Percentiles rank a stretch among this genome's conserved stretches.
Evolutionary conservation across 495 filamentous ascomycete species (phyloP).

Genomic region (Daldinia loculata): DNA sequence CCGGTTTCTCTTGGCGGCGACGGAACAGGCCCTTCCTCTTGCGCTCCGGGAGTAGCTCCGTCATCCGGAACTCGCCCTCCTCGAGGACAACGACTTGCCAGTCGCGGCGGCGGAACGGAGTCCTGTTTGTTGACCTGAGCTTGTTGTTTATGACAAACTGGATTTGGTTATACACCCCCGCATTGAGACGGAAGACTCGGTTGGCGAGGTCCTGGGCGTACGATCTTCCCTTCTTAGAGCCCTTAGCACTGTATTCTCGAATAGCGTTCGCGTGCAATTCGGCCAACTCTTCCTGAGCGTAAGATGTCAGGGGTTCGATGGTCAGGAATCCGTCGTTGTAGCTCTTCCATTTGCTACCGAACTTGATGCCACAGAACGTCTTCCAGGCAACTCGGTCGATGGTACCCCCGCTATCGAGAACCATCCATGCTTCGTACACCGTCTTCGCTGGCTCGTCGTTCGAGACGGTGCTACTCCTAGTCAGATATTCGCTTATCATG

Average conservation of each 20-base stretch:
- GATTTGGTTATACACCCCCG: constrained; percentile 16
- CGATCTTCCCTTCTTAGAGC: constrained; percentile 22
- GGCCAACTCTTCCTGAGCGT: constrained; percentile 35
- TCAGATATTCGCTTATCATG: constrained; percentile 1
- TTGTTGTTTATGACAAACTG: constrained; percentile 36
- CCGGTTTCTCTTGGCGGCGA: constrained; percentile 6
- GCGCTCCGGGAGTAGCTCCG: constrained; percentile 34
- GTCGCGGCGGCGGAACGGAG: constrained; percentile 38
- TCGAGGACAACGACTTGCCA: constrained; percentile 38
- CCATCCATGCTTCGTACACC: constrained; percentile 29
- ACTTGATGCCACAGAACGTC: constrained; percentile 31
- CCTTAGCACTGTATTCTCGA: constrained; percentile 18
- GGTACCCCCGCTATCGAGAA: constrained; percentile 5
- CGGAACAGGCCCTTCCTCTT: constrained; percentile 33
- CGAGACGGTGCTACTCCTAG: constrained; percentile 11
- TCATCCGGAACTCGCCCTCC: constrained; percentile 36
- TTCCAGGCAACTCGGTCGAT: constrained; percentile 10
- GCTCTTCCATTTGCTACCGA: constrained; percentile 22
- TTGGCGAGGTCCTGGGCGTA: constrained; percentile 44
- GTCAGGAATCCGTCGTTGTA: constrained; percentile 25
- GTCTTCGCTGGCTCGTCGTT: constrained; percentile 20
- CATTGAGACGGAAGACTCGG: constrained; percentile 23
- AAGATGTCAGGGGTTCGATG: constrained; percentile 12
- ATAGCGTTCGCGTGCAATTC: constrained; percentile 32
- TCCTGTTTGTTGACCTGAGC: constrained; percentile 34